Conservation (phyloP, 73 alveolate genomes). For the Durusdinium trenchii region DNA sequence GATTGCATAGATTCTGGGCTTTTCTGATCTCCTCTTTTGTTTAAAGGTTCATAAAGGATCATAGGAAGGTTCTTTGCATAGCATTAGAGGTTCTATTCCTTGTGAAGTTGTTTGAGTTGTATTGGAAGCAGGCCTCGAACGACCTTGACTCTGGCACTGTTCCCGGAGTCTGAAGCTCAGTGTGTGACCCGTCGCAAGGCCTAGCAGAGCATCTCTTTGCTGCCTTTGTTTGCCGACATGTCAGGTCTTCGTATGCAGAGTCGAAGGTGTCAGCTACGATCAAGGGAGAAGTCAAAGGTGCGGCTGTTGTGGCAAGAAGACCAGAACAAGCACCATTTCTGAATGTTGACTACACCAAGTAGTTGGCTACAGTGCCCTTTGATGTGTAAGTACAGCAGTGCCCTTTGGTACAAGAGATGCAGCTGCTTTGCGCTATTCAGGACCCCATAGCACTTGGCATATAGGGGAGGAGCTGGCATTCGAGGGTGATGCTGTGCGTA, state of each 20-base stretch:
- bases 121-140: conserved; percentile 50
- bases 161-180: too few species aligned
- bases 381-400: not conserved
- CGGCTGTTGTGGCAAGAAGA: not conserved
- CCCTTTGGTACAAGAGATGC: not conserved
- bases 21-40: not conserved
- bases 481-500: conserved; percentile 69
- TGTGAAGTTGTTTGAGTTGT: not conserved
- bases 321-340: not conserved
- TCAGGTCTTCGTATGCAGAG: conserved; percentile 87
- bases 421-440: not conserved
- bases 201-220: too few species aligned
- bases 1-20: not conserved
- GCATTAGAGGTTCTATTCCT: not conserved
- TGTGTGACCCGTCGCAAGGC: too few species aligned
- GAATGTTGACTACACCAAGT: not conserved
- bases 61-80: too few species aligned
- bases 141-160: conserved; percentile 68
- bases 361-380: not conserved
- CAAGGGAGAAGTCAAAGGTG: conserved; percentile 82
- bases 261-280: conserved; percentile 53
- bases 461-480: conserved; percentile 84
- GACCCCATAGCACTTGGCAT: conserved; percentile 52
- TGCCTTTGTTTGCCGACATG: not conserved
- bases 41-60: not conserved